Evolutionary conservation across 1,284 basidiomycete species (phyloP).

Genomic region (Ustanciosporium gigantosporum): DNA sequence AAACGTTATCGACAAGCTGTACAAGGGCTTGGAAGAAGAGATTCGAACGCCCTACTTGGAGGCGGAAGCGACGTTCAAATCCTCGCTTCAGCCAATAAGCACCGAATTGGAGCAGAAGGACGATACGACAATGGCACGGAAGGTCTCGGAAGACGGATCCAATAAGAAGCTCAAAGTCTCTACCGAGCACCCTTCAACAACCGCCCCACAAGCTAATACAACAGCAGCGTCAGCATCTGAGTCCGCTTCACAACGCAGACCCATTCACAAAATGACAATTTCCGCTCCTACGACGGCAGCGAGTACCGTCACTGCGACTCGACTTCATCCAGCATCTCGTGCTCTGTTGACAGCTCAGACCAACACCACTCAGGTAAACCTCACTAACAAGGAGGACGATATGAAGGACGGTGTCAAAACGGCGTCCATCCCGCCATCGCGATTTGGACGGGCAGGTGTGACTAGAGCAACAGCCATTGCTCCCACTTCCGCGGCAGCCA

Average conservation of each 20-base stretch:
- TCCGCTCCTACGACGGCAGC: conserved; percentile 25
- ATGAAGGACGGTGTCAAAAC: conserved; percentile 24
- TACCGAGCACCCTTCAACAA: conserved; percentile 11
- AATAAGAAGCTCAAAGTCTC: conserved; percentile 38
- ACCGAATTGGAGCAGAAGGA: background rate
- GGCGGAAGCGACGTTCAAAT: conserved; percentile 8
- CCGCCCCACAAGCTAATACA: conserved; percentile 9
- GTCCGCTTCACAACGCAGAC: conserved; percentile 3
- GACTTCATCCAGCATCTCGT: conserved; percentile 24
- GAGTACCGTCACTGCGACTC: conserved; percentile 18
- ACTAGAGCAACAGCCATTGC: no score
- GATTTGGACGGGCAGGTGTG: conserved; percentile 15
- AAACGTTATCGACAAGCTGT: conserved; percentile 15
- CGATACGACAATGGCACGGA: conserved; percentile 14
- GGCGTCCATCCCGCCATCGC: no score
- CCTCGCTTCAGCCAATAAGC: background rate
- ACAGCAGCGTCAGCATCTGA: no score
- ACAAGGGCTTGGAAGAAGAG: conserved; percentile 4
- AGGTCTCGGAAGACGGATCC: conserved; percentile 29
- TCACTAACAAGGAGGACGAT: background rate
- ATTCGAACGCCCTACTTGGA: conserved; percentile 12
- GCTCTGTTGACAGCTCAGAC: conserved; percentile 23
- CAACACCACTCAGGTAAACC: conserved; percentile 12
- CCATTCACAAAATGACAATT: conserved; percentile 13
- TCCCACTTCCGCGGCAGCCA: no score